A percentile compares a stretch with the other conserved stretches of the same genome.
Evolutionary conservation across 805 yeast species (phyloP).

Genomic region (Starmerella riodocensis): DNA sequence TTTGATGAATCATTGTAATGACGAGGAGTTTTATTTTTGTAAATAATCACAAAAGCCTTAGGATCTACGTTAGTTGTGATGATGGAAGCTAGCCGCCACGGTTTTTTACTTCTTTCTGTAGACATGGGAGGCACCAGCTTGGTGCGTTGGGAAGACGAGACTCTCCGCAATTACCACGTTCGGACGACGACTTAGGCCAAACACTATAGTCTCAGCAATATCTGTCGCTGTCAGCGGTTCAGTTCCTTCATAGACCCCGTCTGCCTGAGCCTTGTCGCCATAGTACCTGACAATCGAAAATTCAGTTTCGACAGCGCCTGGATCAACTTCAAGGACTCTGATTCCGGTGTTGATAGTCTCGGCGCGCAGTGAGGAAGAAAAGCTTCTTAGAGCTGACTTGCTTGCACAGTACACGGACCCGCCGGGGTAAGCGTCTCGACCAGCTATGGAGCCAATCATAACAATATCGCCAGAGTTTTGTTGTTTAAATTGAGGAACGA

Average conservation of each 20-base stretch:
- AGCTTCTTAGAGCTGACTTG: constrained; percentile 47
- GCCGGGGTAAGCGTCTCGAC: constrained; percentile 56
- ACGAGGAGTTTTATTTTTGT: background rate
- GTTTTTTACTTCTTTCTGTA: constrained; percentile 30
- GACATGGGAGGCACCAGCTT: constrained; percentile 62
- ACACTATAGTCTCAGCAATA: constrained; percentile 61
- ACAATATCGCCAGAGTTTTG: constrained; percentile 52
- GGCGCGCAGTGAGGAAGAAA: constrained; percentile 50
- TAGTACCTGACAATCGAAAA: constrained; percentile 51
- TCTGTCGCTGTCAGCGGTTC: constrained; percentile 62
- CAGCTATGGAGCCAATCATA: constrained; percentile 58
- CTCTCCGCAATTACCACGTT: constrained; percentile 71
- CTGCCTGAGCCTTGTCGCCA: constrained; percentile 50
- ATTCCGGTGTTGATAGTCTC: constrained; percentile 59
- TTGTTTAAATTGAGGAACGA: constrained; percentile 55
- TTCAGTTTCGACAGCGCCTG: constrained; percentile 72
- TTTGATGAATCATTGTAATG: background rate
- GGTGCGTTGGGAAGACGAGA: constrained; percentile 72
- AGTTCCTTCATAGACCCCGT: constrained; percentile 50
- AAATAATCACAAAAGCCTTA: background rate
- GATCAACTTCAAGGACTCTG: constrained; percentile 61
- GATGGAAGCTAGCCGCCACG: no score
- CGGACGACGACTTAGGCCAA: constrained; percentile 50
- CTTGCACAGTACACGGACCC: constrained; percentile 62
- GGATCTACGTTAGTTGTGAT: background rate